Base-by-base conservation (phyloP, 1,139 yeast genomes). In the Saccharomycopsis hybrid region DNA sequence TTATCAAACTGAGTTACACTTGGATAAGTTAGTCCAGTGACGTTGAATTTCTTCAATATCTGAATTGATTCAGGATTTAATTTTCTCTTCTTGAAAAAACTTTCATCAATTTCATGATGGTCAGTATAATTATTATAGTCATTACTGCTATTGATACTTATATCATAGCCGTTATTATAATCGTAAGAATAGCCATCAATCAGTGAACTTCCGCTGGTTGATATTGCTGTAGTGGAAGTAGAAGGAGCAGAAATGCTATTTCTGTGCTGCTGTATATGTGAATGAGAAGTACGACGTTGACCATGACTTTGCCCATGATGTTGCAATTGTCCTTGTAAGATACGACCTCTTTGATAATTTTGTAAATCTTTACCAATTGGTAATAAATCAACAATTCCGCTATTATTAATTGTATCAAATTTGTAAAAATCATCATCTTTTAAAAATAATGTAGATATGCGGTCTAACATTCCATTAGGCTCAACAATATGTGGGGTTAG, bases 401-500 rank as follows among this genome's bases (percentile, higher is more conserved):
- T 76, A 53, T 78, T 71, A 36, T 67, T 68, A 49, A 72, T 67
- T 53, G 74, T 73, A 41, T 70, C 62, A n/a, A 62, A 67, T 43
- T 69, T 68, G 11, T 67, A 62, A 36, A 68, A 60, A 43, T 78
- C 82, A 61, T 80, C 87, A 64, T 82, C 83, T 55, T 79, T 73
- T 28, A 81, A 64, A 67, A 76, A 69, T 18, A 76, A 78, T 51
- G 73, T 70, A 31, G 76, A 66, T 40, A 84, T 64, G 55, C 81
- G 68, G 46, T 71, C 68, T 46, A 71, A 56, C 1, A 88, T 78
- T 2, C 89, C 88, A 55, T 77, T 72, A 5, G 86, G 83, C 58
- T 85, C 89, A 7, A 81, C 72, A 51, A 83, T 63, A 62, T 79
- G 83, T 1, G 94, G 94, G 49, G 75, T 74, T 61, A 82, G 71